Conservation (phyloP, 306 rosid species). For the Urtica urens region DNA sequence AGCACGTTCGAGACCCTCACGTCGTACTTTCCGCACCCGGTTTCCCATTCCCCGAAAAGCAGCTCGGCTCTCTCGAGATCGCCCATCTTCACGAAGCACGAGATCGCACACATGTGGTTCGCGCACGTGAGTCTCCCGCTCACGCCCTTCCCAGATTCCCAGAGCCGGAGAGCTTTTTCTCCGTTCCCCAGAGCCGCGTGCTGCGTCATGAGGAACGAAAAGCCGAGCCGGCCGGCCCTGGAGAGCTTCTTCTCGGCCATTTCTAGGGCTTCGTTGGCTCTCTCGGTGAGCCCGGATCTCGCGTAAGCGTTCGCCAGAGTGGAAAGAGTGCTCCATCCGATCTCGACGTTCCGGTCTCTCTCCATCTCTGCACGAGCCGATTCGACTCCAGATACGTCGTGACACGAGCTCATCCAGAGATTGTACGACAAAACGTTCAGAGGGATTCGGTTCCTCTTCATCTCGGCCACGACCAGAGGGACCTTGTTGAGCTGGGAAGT, state of each 20-base stretch:
- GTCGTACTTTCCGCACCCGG: slow-evolving; percentile 44
- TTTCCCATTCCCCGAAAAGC: slow-evolving; percentile 68
- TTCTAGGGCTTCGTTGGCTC: slow-evolving; percentile 40
- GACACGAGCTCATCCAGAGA: slow-evolving; percentile 69
- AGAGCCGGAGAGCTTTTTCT: slow-evolving; percentile 50
- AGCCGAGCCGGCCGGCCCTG: slow-evolving; percentile 49
- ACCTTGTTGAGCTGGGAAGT: slow-evolving; percentile 50
- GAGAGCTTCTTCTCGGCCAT: slow-evolving; percentile 61
- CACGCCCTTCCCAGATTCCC: slow-evolving; percentile 59
- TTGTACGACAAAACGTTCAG: slow-evolving; percentile 69
- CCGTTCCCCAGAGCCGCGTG: slow-evolving; percentile 52
- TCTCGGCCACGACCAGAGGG: slow-evolving; percentile 46
- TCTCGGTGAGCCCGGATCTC: slow-evolving; percentile 42
- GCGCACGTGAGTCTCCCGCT: slow-evolving; percentile 52
- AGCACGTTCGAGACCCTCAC: slow-evolving; percentile 73
- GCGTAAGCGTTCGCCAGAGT: slow-evolving; percentile 51
- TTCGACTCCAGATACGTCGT: slow-evolving; percentile 40
- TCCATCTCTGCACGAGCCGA: slow-evolving; percentile 47
- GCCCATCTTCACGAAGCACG: slow-evolving; percentile 60
- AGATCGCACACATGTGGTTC: slow-evolving; percentile 59
- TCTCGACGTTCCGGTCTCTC: slow-evolving; percentile 44
- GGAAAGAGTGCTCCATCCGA: slow-evolving; percentile 86
- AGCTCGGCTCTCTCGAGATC: slow-evolving; percentile 47
- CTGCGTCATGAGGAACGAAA: slow-evolving; percentile 59
- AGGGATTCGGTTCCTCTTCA: slow-evolving; percentile 55